phyloP scores from a whole-genome alignment of 352 stramenopile species.

The Pythium apleroticum region DNA sequence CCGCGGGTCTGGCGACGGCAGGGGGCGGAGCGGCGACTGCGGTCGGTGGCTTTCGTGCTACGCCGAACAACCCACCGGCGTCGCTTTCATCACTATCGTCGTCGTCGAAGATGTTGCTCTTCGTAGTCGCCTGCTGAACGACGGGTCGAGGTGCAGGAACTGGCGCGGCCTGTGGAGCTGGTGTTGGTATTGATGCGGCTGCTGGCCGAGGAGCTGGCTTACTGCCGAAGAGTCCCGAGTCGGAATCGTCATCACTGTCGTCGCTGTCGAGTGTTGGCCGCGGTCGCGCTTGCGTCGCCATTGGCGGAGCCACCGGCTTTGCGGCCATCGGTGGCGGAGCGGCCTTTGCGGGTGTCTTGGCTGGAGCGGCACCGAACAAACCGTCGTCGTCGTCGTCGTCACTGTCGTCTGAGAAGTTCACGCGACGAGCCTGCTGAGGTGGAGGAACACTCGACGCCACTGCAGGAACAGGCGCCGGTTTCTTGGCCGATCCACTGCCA shows the following conservation, averaged over 20 bases:
- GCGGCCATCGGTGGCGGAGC: not conserved
- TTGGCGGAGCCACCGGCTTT: conserved; percentile 5
- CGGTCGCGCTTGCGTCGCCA: not conserved
- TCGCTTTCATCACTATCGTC: conserved; percentile 51
- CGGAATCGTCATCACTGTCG: conserved; percentile 34
- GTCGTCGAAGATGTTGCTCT: conserved; percentile 55
- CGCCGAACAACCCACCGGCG: conserved; percentile 32
- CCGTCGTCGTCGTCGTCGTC: conserved; percentile 30
- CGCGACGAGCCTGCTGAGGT: conserved; percentile 25
- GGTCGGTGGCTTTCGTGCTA: conserved; percentile 7
- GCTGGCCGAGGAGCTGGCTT: conserved; percentile 21
- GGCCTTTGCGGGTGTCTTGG: conserved; percentile 7
- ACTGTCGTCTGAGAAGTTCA: conserved; percentile 47
- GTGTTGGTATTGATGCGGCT: not conserved
- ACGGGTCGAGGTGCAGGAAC: not conserved
- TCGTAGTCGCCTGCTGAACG: conserved; percentile 11
- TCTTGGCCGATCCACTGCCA: conserved; percentile 24
- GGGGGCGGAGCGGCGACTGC: not conserved
- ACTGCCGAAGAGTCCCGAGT: conserved; percentile 43
- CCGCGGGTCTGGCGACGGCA: not conserved
- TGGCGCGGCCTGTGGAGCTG: conserved; percentile 9
- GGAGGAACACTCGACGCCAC: not conserved
- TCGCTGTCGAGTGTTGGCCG: conserved; percentile 19
- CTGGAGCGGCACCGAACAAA: conserved; percentile 46
- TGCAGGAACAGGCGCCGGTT: not conserved